phyloP scores from a whole-genome alignment of 73 alveolate species.

The Paramecium caudatum region DNA sequence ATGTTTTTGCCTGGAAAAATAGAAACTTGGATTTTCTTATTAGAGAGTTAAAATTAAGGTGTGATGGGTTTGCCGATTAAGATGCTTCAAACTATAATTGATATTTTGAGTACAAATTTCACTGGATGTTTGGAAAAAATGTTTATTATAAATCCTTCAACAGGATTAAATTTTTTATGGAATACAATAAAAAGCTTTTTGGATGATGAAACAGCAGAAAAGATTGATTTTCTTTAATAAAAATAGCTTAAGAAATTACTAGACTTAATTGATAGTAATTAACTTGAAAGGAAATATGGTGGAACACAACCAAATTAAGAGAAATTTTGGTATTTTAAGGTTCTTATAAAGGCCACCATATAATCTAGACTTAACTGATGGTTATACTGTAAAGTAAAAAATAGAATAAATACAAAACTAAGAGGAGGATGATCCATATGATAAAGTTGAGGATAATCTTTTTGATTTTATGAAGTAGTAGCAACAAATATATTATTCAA shows the following conservation, averaged over 20 bases:
- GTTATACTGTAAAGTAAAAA: constrained; percentile 14
- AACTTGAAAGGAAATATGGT: constrained; percentile 36
- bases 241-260: neutral
- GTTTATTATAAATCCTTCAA: constrained; percentile 51
- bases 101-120: constrained; percentile 37
- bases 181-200: neutral
- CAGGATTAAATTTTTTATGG: constrained; percentile 49
- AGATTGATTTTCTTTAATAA: neutral
- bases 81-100: constrained; percentile 59
- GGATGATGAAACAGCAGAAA: neutral
- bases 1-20: constrained; percentile 73
- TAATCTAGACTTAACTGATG: constrained; percentile 38
- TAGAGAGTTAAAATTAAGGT: constrained; percentile 63
- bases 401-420: neutral
- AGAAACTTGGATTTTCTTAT: constrained; percentile 70
- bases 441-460: neutral
- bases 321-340: constrained; percentile 11
- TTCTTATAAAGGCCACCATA: constrained; percentile 57
- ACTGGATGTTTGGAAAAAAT: constrained; percentile 47
- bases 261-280: neutral
- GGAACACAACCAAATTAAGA: neutral
- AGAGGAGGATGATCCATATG: constrained; percentile 3
- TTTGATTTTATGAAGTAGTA: constrained; percentile 1
- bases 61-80: constrained; percentile 38
- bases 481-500: neutral